phyloP scores from a whole-genome alignment of 2,329 filamentous ascomycete species.

The Ceratocystis variospora region DNA sequence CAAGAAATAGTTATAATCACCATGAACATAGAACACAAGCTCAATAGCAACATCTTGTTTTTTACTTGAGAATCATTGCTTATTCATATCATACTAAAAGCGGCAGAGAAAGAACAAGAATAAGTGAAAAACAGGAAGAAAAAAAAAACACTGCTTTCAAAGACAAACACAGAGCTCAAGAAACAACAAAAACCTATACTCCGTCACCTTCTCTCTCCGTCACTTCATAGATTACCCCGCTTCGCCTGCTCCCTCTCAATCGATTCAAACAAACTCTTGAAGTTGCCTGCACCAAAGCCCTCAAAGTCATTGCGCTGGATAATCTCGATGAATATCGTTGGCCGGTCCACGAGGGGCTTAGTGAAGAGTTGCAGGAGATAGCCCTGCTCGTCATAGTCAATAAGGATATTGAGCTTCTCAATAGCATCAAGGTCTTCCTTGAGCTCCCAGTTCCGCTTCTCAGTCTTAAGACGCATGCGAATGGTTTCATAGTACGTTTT shows the following conservation, averaged over 20 bases:
- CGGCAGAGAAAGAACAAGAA: background rate
- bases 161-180: background rate
- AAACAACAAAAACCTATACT: background rate
- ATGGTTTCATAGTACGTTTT: constrained; percentile 74
- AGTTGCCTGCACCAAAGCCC: constrained; percentile 89
- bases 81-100: background rate
- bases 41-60: background rate
- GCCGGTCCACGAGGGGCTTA: constrained; percentile 84
- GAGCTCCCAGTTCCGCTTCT: constrained; percentile 47
- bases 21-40: background rate
- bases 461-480: constrained; percentile 55
- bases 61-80: constrained; percentile 1
- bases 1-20: background rate
- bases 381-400: constrained; percentile 87
- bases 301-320: constrained; percentile 85
- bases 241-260: constrained; percentile 85
- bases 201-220: background rate
- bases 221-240: constrained; percentile 61
- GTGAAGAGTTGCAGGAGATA: constrained; percentile 69
- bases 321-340: constrained; percentile 92
- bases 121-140: background rate
- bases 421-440: constrained; percentile 69
- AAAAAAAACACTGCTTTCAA: background rate
- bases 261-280: constrained; percentile 88
- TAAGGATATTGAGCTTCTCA: constrained; percentile 68